phyloP scores from a whole-genome alignment of 768 basidiomycete genomes.

The Chalciporus chontae region DNA sequence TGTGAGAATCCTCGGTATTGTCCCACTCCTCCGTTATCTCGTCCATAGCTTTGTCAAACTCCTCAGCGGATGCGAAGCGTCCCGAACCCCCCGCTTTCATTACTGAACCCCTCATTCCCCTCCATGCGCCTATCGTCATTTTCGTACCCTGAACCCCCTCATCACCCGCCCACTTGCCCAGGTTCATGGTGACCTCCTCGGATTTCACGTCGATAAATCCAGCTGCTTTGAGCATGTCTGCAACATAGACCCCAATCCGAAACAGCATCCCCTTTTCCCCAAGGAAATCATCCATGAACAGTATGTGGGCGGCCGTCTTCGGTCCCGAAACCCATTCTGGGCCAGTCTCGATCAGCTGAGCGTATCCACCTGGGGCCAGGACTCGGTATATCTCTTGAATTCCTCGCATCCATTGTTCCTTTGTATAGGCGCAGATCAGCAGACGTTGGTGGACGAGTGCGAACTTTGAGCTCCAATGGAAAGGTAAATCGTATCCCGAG shows the following conservation, averaged over 20 bases:
- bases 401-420: conserved; percentile 25
- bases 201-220: conserved; percentile 18
- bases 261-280: conserved; percentile 7
- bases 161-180: conserved; percentile 26
- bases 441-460: conserved; percentile 32
- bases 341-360: conserved; percentile 29
- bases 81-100: conserved; percentile 16
- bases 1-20: conserved; percentile 11
- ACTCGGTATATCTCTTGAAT: conserved; percentile 30
- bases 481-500: conserved; percentile 26
- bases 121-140: conserved; percentile 15
- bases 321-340: conserved; percentile 14
- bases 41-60: conserved; percentile 18
- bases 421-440: conserved; percentile 27
- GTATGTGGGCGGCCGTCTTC: conserved; percentile 6
- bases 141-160: conserved; percentile 19
- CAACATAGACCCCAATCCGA: conserved; percentile 10
- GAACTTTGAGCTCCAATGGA: conserved; percentile 31
- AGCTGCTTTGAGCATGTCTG: conserved; percentile 17
- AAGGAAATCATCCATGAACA: conserved; percentile 13
- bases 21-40: conserved; percentile 26
- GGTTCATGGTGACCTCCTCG: conserved; percentile 15
- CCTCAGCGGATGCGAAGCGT: conserved; percentile 14
- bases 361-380: conserved; percentile 31
- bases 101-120: conserved; percentile 22